These are phyloP conservation scores for Themeda triandra DNA, from an alignment of 176 grass and related monocot genomes.

Conservation along the genomic window DNA sequence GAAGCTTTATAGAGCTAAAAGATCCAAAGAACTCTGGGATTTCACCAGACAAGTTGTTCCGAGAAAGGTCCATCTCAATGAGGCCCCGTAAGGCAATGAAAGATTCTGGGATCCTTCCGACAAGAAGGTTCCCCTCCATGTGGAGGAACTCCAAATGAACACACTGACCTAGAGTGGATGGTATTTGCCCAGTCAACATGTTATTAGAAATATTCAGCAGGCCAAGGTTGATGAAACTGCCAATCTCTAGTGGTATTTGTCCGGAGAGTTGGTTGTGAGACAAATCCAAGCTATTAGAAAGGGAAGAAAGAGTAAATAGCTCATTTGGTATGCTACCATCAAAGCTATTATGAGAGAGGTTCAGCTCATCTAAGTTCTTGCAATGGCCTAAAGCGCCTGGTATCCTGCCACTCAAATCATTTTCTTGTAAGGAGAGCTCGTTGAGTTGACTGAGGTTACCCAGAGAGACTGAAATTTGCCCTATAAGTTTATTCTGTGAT, in stretches of 20 bases:
- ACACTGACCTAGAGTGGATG: conserved; percentile 21
- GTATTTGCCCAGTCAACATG: conserved; percentile 19
- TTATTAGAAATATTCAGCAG: conserved; percentile 10
- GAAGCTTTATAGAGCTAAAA: neutral
- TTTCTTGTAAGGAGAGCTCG: neutral
- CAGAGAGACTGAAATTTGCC: neutral
- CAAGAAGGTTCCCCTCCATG: conserved; percentile 6
- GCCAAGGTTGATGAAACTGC: conserved; percentile 13
- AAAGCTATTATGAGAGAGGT: neutral
- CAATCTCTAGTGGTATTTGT: conserved; percentile 23
- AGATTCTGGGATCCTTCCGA: conserved; percentile 18
- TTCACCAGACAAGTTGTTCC: conserved; percentile 29
- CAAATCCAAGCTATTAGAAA: neutral
- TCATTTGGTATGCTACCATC: neutral
- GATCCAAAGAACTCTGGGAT: conserved; percentile 19
- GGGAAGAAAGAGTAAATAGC: neutral
- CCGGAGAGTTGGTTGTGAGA: conserved; percentile 20
- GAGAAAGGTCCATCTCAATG: neutral
- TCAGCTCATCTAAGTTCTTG: neutral
- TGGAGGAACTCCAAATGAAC: neutral
- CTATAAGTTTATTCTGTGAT: neutral
- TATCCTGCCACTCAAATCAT: neutral
- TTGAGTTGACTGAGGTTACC: neutral
- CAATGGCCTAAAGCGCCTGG: neutral
- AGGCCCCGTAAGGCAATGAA: neutral